Conservation (phyloP, 352 stramenopile species). For the Phytophthora pistaciae region DNA sequence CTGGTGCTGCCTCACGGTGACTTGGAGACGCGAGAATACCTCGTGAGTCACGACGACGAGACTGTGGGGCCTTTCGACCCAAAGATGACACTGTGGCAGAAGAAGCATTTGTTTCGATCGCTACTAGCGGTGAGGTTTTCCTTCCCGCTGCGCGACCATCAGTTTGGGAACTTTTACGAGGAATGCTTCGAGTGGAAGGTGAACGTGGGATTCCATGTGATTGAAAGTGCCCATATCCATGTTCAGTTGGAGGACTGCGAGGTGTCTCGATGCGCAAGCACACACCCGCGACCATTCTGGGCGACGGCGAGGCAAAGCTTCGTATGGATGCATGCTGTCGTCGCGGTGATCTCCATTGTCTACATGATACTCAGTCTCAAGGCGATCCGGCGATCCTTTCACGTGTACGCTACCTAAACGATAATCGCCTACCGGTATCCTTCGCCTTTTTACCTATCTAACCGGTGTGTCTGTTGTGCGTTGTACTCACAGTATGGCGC, state of each 20-base stretch:
- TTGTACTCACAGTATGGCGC: conserved; percentile 24
- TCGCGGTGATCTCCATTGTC: conserved; percentile 50
- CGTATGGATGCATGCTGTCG: conserved; percentile 80
- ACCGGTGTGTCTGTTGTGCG: conserved; percentile 3
- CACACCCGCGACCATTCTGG: conserved; percentile 55
- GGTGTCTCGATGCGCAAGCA: conserved; percentile 57
- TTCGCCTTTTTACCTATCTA: background rate
- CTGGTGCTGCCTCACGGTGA: conserved; percentile 42
- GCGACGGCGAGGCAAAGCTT: conserved; percentile 65
- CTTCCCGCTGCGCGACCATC: conserved; percentile 71
- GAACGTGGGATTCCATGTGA: conserved; percentile 56
- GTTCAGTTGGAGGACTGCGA: conserved; percentile 70
- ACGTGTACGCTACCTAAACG: conserved; percentile 40
- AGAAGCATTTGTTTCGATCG: conserved; percentile 62
- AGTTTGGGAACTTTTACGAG: conserved; percentile 81
- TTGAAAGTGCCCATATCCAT: conserved; percentile 58
- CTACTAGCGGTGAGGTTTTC: conserved; percentile 53
- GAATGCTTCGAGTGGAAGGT: conserved; percentile 90
- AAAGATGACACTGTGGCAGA: conserved; percentile 39
- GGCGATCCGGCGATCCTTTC: conserved; percentile 61
- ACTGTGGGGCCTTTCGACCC: conserved; percentile 73
- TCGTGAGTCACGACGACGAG: conserved; percentile 42
- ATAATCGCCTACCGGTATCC: background rate
- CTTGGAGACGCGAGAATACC: conserved; percentile 50
- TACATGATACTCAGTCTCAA: conserved; percentile 76